Evolutionary conservation across 495 filamentous ascomycete genomes (phyloP).

Genomic region (Talaromyces liani): DNA sequence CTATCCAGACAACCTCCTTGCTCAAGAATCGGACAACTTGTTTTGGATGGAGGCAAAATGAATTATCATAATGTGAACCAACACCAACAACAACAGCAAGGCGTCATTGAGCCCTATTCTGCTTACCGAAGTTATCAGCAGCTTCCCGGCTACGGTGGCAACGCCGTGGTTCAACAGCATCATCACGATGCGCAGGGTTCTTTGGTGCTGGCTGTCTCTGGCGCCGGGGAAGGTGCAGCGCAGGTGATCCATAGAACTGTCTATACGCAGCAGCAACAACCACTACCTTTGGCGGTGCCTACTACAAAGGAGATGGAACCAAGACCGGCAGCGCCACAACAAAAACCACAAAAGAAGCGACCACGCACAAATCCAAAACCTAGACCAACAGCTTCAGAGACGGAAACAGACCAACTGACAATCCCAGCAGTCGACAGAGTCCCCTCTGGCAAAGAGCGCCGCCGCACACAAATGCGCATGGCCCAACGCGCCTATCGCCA

Average conservation of each 20-base stretch:
- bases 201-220: not conserved
- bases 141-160: not conserved
- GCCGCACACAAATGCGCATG: constrained; percentile 77
- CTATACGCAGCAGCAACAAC: not conserved
- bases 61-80: not conserved
- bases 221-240: not conserved
- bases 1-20: too few species aligned
- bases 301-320: not conserved
- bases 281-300: not conserved
- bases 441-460: constrained; percentile 43
- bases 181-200: not conserved
- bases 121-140: not conserved
- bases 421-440: not conserved
- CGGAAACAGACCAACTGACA: not conserved
- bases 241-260: not conserved
- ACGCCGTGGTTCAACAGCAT: not conserved
- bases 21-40: too few species aligned
- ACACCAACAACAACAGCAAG: not conserved
- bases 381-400: not conserved
- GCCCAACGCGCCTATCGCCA: constrained; percentile 80
- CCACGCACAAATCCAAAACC: not conserved
- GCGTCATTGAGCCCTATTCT: not conserved
- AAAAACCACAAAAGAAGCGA: not conserved
- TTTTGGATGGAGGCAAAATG: not conserved
- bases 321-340: not conserved